Evolutionary conservation across 257 asterid species (phyloP), one percentile per base, ranked within the genome.

Genomic region (Scutellaria barbata): DNA sequence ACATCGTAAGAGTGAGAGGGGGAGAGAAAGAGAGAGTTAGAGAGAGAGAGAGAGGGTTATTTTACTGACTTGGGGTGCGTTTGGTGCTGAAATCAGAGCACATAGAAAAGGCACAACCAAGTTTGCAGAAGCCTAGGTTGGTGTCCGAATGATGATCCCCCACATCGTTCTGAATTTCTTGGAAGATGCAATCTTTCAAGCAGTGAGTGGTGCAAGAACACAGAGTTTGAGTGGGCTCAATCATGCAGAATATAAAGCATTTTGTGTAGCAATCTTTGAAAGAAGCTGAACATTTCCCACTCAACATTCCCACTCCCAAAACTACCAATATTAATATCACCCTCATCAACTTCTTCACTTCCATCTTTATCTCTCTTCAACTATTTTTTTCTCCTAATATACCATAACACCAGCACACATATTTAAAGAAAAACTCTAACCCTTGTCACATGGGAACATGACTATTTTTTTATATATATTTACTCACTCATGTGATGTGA

Each of bases 201-300:
- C 98, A 93, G 47, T 78, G 83, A 16, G 96, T 89, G 39, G 98
- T 85, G 86, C 98, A 93, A 42, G 92, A 76, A 42, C 98, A 93
- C 0, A 93, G 96, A 6, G 88, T 89, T 63, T 87, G 85, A 4
- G 96, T 39, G 63, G 98, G 98, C 25, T 90, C 95, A 50, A 93
- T 90, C 87, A 93, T 85, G 77, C 98, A 93, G 74, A 87, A 85
- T 3, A 93, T 17, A 42, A 90, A 93, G 83, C 98, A 93, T 75
- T 90, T 87, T 20, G 89, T 83, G 87, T 93, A 93, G 86, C 98
- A 93, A 20, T 90, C 97, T 22, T 74, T 86, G 89, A 93, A 93
- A 41, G 90, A 39, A 5, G 89, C 90, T 57, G 30, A 52, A 5
- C 86, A 79, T 17, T 55, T 71, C 59, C 83, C 87, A 37, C 73